Percentiles rank a stretch among this genome's conserved stretches.
These are phyloP conservation scores for Blastocystis hominis DNA, from an alignment of 352 stramenopile genomes.

Conservation along the genomic window DNA sequence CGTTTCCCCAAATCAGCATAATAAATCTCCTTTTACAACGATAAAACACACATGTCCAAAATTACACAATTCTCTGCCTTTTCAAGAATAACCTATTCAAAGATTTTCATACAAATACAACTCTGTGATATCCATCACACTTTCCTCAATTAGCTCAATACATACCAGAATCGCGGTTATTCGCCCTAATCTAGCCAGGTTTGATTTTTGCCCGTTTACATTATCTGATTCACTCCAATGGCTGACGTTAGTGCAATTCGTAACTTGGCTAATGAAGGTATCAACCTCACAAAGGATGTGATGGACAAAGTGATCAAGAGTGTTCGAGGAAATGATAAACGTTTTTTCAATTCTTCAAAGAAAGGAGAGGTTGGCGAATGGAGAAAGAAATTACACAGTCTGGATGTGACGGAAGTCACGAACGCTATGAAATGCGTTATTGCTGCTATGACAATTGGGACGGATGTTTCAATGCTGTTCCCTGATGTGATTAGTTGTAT, in stretches of 20 bases:
- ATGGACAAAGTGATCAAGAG: conserved; percentile 22
- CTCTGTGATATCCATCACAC: no score
- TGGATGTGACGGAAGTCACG: conserved; percentile 89
- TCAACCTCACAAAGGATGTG: conserved; percentile 41
- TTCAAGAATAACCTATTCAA: no score
- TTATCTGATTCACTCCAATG: not conserved
- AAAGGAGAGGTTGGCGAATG: conserved; percentile 95
- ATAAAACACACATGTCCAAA: no score
- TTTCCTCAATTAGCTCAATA: no score
- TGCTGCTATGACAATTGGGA: conserved; percentile 96
- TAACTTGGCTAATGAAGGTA: conserved; percentile 42
- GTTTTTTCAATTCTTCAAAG: conserved; percentile 96
- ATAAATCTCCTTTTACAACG: no score
- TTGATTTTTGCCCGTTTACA: not conserved
- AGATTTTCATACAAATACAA: no score
- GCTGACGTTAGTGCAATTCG: conserved; percentile 40
- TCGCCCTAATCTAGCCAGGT: not conserved
- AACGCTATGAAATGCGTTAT: conserved; percentile 97
- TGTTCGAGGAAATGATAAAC: conserved; percentile 80
- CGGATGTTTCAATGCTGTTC: conserved; percentile 96
- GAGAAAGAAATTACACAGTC: conserved; percentile 87
- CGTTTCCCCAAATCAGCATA: no score
- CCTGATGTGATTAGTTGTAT: conserved; percentile 98
- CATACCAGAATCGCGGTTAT: not conserved
- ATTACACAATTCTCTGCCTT: no score